These are phyloP conservation scores for Arxiozyma telluris DNA, from an alignment of 1,139 yeast genomes.

Conservation along the genomic window DNA sequence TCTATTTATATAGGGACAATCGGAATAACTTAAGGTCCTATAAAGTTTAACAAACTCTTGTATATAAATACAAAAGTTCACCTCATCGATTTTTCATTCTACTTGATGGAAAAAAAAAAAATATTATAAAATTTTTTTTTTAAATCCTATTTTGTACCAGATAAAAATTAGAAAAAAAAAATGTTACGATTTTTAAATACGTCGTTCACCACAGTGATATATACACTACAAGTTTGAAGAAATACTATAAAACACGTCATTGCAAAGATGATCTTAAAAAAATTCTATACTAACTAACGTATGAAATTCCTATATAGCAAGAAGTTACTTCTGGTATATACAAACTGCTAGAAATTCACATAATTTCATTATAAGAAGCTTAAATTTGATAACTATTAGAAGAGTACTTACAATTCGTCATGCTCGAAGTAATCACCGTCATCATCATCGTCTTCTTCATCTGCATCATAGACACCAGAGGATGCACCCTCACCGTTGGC, in stretches of 20 bases:
- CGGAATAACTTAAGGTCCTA: no score
- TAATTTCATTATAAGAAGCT: not conserved
- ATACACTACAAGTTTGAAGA: not conserved
- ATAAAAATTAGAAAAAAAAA: not conserved
- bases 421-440: conserved; percentile 38
- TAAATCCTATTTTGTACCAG: not conserved
- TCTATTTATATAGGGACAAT: not conserved
- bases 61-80: no score
- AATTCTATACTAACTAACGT: not conserved
- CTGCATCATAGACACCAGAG: conserved; percentile 61
- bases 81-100: conserved; percentile 2
- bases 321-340: not conserved
- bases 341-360: not conserved
- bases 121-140: not conserved
- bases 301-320: not conserved
- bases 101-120: not conserved
- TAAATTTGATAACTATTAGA: not conserved
- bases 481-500: conserved; percentile 47
- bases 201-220: not conserved
- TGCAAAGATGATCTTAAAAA: not conserved
- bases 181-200: no score
- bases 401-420: conserved; percentile 47
- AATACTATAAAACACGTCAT: no score
- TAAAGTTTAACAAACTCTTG: not conserved
- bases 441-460: conserved; percentile 36